Percentiles rank a stretch among this genome's conserved stretches.
phyloP scores from a whole-genome alignment of 1,284 basidiomycete species.

The Cystobasidium sp. region DNA sequence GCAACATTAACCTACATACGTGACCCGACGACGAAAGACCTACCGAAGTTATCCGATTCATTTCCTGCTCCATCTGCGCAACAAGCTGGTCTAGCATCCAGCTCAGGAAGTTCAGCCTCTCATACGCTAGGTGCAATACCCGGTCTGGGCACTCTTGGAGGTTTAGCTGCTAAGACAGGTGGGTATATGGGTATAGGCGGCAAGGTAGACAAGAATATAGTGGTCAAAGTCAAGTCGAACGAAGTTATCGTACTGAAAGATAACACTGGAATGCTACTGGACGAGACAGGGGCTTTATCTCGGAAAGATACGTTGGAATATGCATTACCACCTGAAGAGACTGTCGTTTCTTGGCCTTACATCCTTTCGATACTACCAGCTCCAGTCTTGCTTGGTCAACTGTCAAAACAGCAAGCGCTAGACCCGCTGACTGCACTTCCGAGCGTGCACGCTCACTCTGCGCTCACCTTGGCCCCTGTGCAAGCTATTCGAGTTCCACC shows the following conservation, averaged over 20 bases:
- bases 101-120: conserved; percentile 10
- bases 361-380: conserved; percentile 77
- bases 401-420: conserved; percentile 33
- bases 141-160: conserved; percentile 43
- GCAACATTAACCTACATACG: conserved; percentile 63
- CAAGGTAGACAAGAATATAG: conserved; percentile 64
- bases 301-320: conserved; percentile 68
- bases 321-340: conserved; percentile 79
- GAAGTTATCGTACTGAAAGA: conserved; percentile 80
- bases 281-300: conserved; percentile 69
- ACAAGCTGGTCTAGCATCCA: background rate
- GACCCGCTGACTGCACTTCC: conserved; percentile 57
- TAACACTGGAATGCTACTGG: conserved; percentile 71
- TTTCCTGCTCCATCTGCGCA: conserved; percentile 43
- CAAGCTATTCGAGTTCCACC: conserved; percentile 74
- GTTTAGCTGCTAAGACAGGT: conserved; percentile 63
- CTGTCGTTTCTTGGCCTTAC: conserved; percentile 75
- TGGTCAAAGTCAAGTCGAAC: conserved; percentile 66
- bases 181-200: conserved; percentile 83
- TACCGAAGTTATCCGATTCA: conserved; percentile 45
- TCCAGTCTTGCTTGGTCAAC: conserved; percentile 22
- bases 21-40: background rate
- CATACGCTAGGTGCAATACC: conserved; percentile 35
- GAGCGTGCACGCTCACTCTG: conserved; percentile 76
- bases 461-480: conserved; percentile 68